Evolutionary conservation across 345 rosid species (phyloP).

Genomic region (Camelina laxa): DNA sequence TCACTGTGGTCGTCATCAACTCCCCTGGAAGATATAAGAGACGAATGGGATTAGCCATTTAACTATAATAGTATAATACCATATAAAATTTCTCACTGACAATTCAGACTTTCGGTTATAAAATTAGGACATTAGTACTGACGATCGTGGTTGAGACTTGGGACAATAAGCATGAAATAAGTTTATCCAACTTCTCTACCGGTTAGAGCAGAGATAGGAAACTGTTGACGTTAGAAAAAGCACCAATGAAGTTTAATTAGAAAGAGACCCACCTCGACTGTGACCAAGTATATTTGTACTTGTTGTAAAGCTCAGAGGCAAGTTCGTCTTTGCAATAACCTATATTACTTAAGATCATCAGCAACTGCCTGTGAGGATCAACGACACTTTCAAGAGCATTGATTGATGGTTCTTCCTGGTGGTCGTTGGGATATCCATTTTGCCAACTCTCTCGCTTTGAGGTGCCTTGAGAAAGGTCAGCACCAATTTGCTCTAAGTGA

Average conservation of each 20-base stretch:
- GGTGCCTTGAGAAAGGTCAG: slow-evolving; percentile 32
- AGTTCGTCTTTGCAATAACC: slow-evolving; percentile 96
- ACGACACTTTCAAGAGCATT: slow-evolving; percentile 63
- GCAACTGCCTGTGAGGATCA: slow-evolving; percentile 71
- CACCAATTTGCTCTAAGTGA: slow-evolving; percentile 29
- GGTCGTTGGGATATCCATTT: slow-evolving; percentile 64
- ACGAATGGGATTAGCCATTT: background rate
- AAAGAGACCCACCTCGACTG: slow-evolving; percentile 60
- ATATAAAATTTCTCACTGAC: background rate
- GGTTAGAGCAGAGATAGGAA: background rate
- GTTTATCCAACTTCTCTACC: slow-evolving; percentile 10
- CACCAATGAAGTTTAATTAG: slow-evolving; percentile 19
- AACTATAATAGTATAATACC: background rate
- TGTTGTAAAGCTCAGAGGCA: slow-evolving; percentile 72
- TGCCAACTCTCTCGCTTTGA: slow-evolving; percentile 51
- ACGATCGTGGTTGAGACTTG: background rate
- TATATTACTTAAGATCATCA: slow-evolving; percentile 85
- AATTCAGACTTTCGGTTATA: too few relatives aligned
- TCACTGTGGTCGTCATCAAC: slow-evolving; percentile 72
- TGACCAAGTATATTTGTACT: slow-evolving; percentile 77
- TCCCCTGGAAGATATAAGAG: slow-evolving; percentile 51
- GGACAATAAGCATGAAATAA: slow-evolving; percentile 17
- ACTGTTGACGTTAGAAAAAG: slow-evolving; percentile 6
- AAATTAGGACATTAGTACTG: background rate
- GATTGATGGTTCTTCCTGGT: slow-evolving; percentile 46